These are phyloP conservation scores for Xylaria sp. DNA, from an alignment of 2,329 filamentous ascomycete genomes.

Conservation along the genomic window DNA sequence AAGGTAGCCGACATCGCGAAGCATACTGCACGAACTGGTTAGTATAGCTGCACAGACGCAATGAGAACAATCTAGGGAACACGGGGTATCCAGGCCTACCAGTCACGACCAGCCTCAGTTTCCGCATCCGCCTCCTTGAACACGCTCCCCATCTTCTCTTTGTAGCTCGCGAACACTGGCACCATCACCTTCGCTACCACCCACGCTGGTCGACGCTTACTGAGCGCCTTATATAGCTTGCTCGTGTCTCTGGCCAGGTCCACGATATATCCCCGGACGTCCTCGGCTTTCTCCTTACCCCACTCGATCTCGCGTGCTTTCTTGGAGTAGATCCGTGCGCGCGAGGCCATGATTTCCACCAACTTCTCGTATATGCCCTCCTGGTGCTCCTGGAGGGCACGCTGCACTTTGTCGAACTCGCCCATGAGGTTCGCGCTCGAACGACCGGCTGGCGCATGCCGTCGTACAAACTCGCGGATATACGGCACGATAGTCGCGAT, in stretches of 20 bases:
- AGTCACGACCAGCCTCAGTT: slow-evolving; percentile 71
- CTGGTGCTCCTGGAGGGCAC: too few relatives aligned
- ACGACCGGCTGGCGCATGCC: too few relatives aligned
- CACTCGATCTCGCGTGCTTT: too few relatives aligned
- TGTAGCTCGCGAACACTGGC: slow-evolving; percentile 81
- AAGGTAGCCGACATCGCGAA: slow-evolving; percentile 76
- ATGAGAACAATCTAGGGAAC: not conserved
- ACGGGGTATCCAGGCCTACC: slow-evolving; percentile 57
- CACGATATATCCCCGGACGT: slow-evolving; percentile 85
- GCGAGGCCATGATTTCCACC: too few relatives aligned
- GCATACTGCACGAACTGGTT: slow-evolving; percentile 66
- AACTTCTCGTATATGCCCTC: too few relatives aligned
- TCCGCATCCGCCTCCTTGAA: slow-evolving; percentile 69
- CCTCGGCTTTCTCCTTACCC: too few relatives aligned
- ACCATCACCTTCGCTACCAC: slow-evolving; percentile 83
- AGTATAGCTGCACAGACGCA: not conserved
- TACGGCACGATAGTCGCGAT: too few relatives aligned
- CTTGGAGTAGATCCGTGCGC: too few relatives aligned
- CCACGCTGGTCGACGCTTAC: slow-evolving; percentile 77
- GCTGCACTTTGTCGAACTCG: too few relatives aligned
- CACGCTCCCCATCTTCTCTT: slow-evolving; percentile 76
- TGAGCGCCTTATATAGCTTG: slow-evolving; percentile 50
- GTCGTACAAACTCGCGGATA: too few relatives aligned
- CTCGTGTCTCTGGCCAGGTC: slow-evolving; percentile 83
- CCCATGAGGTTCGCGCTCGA: too few relatives aligned